A percentile compares a stretch with the other conserved stretches of the same genome.
These are phyloP conservation scores for Seiridium cupressi DNA, from an alignment of 2,329 filamentous ascomycete species.

Conservation along the genomic window DNA sequence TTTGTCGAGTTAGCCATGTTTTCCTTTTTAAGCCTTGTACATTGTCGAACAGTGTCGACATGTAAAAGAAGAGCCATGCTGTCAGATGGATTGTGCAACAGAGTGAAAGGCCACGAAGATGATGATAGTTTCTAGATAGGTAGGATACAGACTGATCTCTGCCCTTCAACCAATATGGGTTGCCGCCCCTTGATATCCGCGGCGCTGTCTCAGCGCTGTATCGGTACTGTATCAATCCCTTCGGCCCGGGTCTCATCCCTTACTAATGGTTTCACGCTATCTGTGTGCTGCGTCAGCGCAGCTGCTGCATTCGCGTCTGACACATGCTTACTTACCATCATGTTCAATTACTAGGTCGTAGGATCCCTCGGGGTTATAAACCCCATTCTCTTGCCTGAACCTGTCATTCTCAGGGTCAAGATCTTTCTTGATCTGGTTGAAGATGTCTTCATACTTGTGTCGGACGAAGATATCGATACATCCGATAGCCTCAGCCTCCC, in stretches of 20 bases:
- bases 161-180: no score
- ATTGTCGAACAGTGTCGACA: background rate
- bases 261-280: no score
- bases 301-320: no score
- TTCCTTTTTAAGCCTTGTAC: background rate
- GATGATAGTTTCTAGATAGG: no score
- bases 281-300: no score
- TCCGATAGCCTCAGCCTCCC: constrained; percentile 14
- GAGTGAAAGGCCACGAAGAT: no score
- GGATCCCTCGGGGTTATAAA: background rate
- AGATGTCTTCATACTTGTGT: constrained; percentile 10
- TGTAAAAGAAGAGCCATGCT: background rate
- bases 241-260: no score
- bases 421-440: background rate
- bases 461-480: constrained; percentile 14
- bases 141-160: no score
- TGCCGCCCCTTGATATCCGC: no score
- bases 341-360: background rate
- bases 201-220: no score
- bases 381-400: background rate
- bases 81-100: no score
- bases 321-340: background rate
- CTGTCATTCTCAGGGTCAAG: background rate
- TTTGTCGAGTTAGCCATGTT: background rate
- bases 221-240: no score